phyloP scores from a whole-genome alignment of 257 asterid species.

The Nicotiana knightiana region DNA sequence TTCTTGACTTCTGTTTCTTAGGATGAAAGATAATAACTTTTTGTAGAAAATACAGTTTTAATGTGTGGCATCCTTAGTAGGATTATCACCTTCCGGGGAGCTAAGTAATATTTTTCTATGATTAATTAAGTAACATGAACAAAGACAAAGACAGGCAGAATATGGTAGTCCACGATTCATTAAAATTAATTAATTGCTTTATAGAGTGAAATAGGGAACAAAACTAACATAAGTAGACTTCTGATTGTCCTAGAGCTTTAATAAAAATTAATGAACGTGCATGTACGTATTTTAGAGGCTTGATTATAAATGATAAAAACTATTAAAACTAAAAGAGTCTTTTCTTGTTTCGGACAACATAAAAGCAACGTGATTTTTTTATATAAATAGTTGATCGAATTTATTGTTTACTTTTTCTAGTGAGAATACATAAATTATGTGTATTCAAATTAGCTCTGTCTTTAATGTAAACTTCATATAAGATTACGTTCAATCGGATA shows the following conservation, averaged over 20 bases:
- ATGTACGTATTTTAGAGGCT: too few species aligned
- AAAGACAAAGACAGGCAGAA: conserved; percentile 9
- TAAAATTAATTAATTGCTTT: background rate
- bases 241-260: background rate
- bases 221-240: background rate
- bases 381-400: too few species aligned
- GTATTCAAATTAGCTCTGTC: too few species aligned
- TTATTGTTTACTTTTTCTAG: too few species aligned
- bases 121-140: background rate
- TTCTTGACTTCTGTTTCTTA: background rate
- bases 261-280: background rate
- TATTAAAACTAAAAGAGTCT: too few species aligned
- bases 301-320: too few species aligned
- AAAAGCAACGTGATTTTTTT: too few species aligned
- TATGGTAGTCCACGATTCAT: background rate
- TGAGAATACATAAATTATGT: too few species aligned
- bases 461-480: too few species aligned
- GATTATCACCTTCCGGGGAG: conserved; percentile 15
- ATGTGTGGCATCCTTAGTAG: conserved; percentile 21
- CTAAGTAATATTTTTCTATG: background rate
- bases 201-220: background rate
- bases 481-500: too few species aligned
- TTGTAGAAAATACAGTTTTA: background rate
- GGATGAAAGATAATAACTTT: background rate
- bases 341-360: too few species aligned